Conservation (phyloP, 192 early-diverging fungal species). For the Ambispora gerdemannii region DNA sequence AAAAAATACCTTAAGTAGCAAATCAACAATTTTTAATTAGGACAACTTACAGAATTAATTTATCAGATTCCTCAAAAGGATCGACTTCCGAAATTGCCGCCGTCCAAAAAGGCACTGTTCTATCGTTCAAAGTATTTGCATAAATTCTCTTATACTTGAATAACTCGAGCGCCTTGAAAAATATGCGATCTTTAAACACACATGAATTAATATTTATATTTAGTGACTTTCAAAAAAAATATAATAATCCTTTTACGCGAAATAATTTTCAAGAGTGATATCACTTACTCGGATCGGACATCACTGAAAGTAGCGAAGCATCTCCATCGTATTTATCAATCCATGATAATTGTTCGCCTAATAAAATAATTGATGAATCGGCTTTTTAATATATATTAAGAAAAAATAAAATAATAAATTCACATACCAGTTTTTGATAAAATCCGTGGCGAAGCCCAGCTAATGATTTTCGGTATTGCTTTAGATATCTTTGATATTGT, state of each 20-base stretch:
- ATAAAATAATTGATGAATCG: background rate
- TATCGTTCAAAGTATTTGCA: slow-evolving; percentile 50
- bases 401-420: background rate
- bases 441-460: slow-evolving; percentile 39
- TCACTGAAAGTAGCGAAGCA: slow-evolving; percentile 31
- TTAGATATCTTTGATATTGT: slow-evolving; percentile 34
- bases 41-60: slow-evolving; percentile 47
- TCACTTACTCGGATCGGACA: slow-evolving; percentile 41
- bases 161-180: slow-evolving; percentile 38
- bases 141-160: slow-evolving; percentile 49
- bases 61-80: slow-evolving; percentile 41
- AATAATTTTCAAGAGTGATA: background rate
- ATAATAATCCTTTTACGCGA: background rate
- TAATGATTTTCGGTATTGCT: slow-evolving; percentile 34
- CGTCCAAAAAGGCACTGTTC: slow-evolving; percentile 61
- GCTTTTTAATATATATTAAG: background rate
- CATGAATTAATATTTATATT: no score
- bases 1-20: background rate
- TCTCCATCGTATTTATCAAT: slow-evolving; percentile 30
- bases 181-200: slow-evolving; percentile 37
- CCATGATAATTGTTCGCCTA: slow-evolving; percentile 39
- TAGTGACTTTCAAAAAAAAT: no score
- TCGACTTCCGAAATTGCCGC: slow-evolving; percentile 48
- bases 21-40: background rate
- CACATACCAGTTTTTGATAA: slow-evolving; percentile 49